Base-by-base conservation (phyloP, 768 basidiomycete species). In the Tylopilus subfusipes region DNA sequence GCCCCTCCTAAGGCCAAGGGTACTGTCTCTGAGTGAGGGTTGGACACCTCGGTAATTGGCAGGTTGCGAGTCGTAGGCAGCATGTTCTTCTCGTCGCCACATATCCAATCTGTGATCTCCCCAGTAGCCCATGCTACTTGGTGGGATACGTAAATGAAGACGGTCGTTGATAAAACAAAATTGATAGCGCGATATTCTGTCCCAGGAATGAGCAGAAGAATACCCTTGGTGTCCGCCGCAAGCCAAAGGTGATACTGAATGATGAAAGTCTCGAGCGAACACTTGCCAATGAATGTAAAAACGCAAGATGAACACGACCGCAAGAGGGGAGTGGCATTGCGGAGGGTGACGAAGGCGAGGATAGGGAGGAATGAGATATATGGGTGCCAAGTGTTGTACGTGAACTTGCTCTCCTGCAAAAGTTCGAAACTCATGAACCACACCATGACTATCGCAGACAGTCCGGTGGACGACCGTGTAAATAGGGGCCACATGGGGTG, bases 231-330 rank as follows among this genome's bases (percentile, higher is more conserved):
- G 63, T 93, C 90, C 4, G 79, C 88, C 0, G 88, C 92, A 31
- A 93, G 76, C 90, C 90, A 93, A 42, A 90, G 73, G 63, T 91
- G 92, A 68, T 85, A 95, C 66, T 96, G 93, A 54, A 95, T 81
- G 64, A 95, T 88, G 69, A 94, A 97, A 0, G 92, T 88, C 72
- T 97, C 93, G 50, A 96, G 78, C 5, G 92, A 94, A 71, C 90
- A 93, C 66, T 76, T 83, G 38, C 93, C 93, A 48, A 95, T 78
- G 72, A 90, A 92, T 24, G 83, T 83, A 73, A 93, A 95, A 27
- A 82, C 70, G 14, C 74, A 76, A 12, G 85, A 89, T 21, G 82
- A 82, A 34, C 77, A 78, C 3, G 88, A 88, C 38, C 93, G 85
- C 42, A 95, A 74, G 48, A 81, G 73, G 3, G 78, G 73, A 42